Evolutionary conservation across 768 basidiomycete species (phyloP).

Genomic region (Russula foetens): DNA sequence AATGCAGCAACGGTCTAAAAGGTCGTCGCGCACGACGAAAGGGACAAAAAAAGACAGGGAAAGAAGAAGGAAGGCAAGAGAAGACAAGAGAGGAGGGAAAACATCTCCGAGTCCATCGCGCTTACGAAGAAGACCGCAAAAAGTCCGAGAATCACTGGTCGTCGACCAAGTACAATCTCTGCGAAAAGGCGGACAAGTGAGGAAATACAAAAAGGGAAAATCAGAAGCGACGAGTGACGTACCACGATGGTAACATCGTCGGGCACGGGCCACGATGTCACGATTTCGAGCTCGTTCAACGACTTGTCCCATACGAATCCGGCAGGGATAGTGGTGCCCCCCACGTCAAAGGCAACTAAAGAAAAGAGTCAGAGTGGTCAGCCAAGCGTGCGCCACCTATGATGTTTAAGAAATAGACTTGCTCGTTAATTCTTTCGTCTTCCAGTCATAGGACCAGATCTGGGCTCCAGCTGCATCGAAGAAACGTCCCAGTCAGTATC

Average conservation of each 20-base stretch:
- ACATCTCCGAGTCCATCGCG: too few species aligned
- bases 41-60: neutral
- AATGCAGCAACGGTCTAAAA: neutral
- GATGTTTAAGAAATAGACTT: neutral
- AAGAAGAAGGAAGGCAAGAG: neutral
- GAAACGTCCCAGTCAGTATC: neutral
- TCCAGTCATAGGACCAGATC: neutral
- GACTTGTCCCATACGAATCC: neutral
- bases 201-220: neutral
- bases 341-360: neutral
- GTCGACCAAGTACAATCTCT: slow-evolving; percentile 1
- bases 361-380: neutral
- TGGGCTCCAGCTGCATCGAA: neutral
- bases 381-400: neutral
- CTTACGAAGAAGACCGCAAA: neutral
- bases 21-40: neutral
- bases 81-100: neutral
- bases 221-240: neutral
- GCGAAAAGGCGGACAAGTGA: neutral
- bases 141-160: neutral
- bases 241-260: neutral
- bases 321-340: neutral
- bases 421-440: neutral
- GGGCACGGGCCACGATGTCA: neutral
- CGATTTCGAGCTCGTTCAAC: neutral